Conservation (phyloP, 139 green algal species). For the Dunaliella sp. region DNA sequence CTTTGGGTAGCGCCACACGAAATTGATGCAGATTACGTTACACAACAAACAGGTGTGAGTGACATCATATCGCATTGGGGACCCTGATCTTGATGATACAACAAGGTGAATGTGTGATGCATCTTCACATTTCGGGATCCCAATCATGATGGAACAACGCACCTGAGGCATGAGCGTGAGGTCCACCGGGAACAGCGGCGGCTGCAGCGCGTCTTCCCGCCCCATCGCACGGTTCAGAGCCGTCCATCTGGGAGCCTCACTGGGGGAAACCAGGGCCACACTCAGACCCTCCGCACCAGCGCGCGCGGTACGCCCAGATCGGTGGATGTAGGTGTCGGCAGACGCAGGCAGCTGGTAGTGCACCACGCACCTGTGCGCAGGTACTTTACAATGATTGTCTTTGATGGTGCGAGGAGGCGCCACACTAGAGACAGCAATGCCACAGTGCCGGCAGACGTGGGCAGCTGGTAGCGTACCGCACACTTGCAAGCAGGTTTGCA, state of each 20-base stretch:
- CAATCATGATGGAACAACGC: too few relatives aligned
- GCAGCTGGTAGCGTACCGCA: conserved; percentile 93
- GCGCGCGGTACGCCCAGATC: conserved; percentile 82
- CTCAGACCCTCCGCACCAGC: conserved; percentile 65
- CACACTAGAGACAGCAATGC: background rate
- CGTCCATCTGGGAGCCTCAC: conserved; percentile 61
- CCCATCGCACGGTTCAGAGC: conserved; percentile 42
- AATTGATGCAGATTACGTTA: too few relatives aligned
- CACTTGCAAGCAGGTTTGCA: background rate
- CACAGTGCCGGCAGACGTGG: conserved; percentile 74
- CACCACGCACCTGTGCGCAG: conserved; percentile 34
- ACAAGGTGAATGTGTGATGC: too few relatives aligned
- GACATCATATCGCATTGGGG: too few relatives aligned
- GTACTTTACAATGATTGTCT: too few relatives aligned
- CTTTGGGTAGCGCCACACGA: too few relatives aligned
- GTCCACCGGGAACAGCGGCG: conserved; percentile 76
- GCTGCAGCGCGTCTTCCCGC: conserved; percentile 14
- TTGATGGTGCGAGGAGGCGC: background rate
- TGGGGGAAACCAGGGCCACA: conserved; percentile 76
- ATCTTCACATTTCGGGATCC: too few relatives aligned
- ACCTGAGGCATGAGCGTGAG: conserved; percentile 50
- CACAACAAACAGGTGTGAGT: too few relatives aligned
- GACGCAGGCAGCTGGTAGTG: conserved; percentile 95
- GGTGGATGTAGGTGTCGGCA: conserved; percentile 95
- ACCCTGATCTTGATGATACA: too few relatives aligned